Percentiles rank a stretch among this genome's conserved stretches.
Conservation (phyloP, 2,329 filamentous ascomycete species). For the Colletotrichum coccodes region DNA sequence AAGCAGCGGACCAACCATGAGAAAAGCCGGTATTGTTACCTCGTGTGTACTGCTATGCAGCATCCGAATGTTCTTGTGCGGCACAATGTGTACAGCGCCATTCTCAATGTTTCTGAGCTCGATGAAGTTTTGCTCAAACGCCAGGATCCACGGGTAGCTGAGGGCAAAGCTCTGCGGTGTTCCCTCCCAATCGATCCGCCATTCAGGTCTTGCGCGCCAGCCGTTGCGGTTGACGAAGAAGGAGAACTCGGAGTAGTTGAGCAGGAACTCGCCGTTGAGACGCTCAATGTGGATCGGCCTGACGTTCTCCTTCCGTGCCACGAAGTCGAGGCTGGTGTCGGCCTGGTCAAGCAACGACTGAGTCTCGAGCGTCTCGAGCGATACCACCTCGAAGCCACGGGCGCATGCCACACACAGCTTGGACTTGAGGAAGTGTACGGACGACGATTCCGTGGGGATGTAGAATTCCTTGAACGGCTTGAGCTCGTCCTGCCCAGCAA, state of each 20-base stretch:
- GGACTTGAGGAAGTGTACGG: conserved; percentile 95
- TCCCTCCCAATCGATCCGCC: conserved; percentile 98
- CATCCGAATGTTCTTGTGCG: conserved; percentile 97
- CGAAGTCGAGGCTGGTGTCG: conserved; percentile 97
- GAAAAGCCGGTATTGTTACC: conserved; percentile 63
- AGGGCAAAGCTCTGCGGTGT: conserved; percentile 91
- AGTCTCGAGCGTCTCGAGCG: conserved; percentile 95
- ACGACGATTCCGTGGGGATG: conserved; percentile 97
- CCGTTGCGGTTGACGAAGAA: conserved; percentile 99
- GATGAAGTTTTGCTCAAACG: conserved; percentile 97
- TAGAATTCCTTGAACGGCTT: conserved; percentile 99
- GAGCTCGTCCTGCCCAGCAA: conserved; percentile 93
- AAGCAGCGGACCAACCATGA: conserved; percentile 11
- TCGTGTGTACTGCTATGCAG: conserved; percentile 96
- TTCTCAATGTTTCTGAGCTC: conserved; percentile 96
- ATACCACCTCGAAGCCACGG: conserved; percentile 96
- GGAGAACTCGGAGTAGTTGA: conserved; percentile 98
- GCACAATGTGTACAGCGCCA: conserved; percentile 93
- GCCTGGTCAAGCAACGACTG: conserved; percentile 97
- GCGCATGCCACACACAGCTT: conserved; percentile 97
- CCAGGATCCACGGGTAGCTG: conserved; percentile 95
- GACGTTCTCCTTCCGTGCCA: conserved; percentile 91
- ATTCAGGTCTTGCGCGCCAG: conserved; percentile 95
- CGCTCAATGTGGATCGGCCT: conserved; percentile 97
- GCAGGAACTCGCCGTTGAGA: conserved; percentile 94